Evolutionary conservation across 2,329 filamentous ascomycete species (phyloP).

Genomic region (Cercospora berteroae): DNA sequence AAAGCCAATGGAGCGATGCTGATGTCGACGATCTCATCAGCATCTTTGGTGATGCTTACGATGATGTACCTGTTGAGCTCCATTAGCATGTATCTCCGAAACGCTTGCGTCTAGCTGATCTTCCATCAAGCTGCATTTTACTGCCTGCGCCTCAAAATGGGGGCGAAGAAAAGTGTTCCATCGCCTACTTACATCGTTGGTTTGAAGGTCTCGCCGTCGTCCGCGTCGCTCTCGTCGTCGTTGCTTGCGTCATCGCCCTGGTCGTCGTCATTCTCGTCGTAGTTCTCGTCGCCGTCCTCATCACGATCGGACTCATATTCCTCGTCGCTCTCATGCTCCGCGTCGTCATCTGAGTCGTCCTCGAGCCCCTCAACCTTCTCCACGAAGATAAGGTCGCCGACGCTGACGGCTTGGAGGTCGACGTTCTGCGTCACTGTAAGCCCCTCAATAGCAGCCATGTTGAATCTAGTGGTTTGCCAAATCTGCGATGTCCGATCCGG

Average conservation of each 20-base stretch:
- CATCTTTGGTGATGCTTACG: constrained; percentile 16
- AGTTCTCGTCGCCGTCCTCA: not conserved
- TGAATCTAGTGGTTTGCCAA: not conserved
- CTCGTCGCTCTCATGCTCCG: constrained; percentile 12
- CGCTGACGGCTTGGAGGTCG: constrained; percentile 16
- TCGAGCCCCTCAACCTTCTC: constrained; percentile 13
- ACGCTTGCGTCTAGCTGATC: not conserved
- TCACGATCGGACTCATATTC: constrained; percentile 8
- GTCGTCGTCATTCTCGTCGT: not conserved
- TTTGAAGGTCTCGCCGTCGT: not conserved
- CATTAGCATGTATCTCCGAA: not conserved
- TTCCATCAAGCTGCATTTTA: not conserved
- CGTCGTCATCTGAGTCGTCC: constrained; percentile 12
- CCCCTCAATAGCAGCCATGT: constrained; percentile 24
- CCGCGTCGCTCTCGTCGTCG: constrained; percentile 7
- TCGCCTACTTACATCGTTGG: constrained; percentile 11
- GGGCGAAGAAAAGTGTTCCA: not conserved
- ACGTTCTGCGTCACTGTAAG: constrained; percentile 19
- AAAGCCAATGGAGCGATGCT: constrained; percentile 19
- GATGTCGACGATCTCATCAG: constrained; percentile 19
- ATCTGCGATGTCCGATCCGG: not conserved
- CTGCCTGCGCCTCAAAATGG: not conserved
- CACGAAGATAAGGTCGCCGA: constrained; percentile 26
- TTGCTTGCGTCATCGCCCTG: constrained; percentile 7
- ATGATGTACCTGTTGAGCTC: constrained; percentile 8